Conservation (phyloP, 2,329 filamentous ascomycete species). For the Helicocarpus griseus region DNA sequence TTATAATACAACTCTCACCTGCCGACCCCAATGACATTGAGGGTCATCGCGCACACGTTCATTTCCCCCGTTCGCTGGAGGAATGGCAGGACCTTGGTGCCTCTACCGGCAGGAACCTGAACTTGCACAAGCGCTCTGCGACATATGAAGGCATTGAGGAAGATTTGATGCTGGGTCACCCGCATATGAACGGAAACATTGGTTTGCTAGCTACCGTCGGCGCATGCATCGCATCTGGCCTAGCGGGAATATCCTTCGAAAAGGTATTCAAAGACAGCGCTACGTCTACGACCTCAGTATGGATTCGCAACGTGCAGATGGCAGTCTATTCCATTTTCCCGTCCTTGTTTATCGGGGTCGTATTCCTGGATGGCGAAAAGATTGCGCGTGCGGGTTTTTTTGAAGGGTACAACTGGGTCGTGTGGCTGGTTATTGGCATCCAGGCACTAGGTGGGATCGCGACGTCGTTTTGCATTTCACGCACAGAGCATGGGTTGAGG, state of each 20-base stretch:
- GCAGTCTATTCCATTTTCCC: constrained; percentile 92
- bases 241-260: constrained; percentile 63
- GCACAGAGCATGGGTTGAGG: constrained; percentile 83
- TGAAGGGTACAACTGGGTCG: constrained; percentile 83
- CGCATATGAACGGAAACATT: constrained; percentile 64
- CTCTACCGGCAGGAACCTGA: constrained; percentile 31
- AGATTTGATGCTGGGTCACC: constrained; percentile 43
- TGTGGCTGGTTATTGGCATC: constrained; percentile 74
- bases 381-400: constrained; percentile 85
- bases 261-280: constrained; percentile 85
- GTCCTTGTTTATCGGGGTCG: constrained; percentile 72
- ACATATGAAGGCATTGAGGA: constrained; percentile 82
- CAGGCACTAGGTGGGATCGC: constrained; percentile 79
- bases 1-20: constrained; percentile 67
- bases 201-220: constrained; percentile 70
- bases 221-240: constrained; percentile 68
- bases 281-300: constrained; percentile 60
- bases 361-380: constrained; percentile 76
- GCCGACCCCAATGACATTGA: constrained; percentile 46
- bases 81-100: constrained; percentile 52
- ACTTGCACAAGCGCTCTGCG: constrained; percentile 61
- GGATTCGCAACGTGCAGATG: constrained; percentile 90
- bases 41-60: constrained; percentile 44
- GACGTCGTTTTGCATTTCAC: constrained; percentile 71
- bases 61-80: constrained; percentile 71